Percentiles rank a stretch among this genome's conserved stretches.
These are phyloP conservation scores for Calonectria fujianensis DNA, from an alignment of 2,329 filamentous ascomycete species.

Conservation along the genomic window DNA sequence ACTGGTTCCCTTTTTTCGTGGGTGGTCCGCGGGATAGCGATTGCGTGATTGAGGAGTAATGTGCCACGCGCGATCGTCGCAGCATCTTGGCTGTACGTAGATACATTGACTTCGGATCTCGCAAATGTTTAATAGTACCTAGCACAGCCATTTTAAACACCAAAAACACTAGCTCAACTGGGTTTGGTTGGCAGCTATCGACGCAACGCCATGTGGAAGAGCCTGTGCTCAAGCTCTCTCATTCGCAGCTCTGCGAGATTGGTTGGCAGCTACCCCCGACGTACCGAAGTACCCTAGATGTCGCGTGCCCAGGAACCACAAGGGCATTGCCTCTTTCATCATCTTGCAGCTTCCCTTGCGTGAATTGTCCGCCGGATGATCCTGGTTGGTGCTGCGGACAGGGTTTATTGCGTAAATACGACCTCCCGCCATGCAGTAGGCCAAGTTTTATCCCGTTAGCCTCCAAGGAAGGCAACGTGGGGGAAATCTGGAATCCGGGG, in stretches of 20 bases:
- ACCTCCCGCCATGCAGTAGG: conserved; percentile 7
- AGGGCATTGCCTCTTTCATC: conserved; percentile 46
- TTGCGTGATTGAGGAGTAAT: conserved; percentile 49
- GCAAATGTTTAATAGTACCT: conserved; percentile 29
- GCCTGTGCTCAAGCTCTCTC: neutral
- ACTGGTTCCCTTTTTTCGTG: conserved; percentile 1
- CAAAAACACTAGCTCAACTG: neutral
- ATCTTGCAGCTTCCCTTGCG: conserved; percentile 43
- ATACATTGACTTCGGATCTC: conserved; percentile 47
- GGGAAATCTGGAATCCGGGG: conserved; percentile 2
- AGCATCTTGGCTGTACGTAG: conserved; percentile 26
- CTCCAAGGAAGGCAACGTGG: neutral
- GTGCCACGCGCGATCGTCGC: conserved; percentile 37
- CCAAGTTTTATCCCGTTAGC: conserved; percentile 1
- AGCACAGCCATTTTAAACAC: neutral
- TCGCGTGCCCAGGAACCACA: conserved; percentile 31
- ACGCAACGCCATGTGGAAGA: neutral
- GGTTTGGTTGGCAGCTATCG: neutral
- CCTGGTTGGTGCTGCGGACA: conserved; percentile 13
- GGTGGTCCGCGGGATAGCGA: conserved; percentile 36
- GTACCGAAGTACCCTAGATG: conserved; percentile 32
- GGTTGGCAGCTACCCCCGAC: conserved; percentile 24
- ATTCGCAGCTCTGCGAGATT: neutral
- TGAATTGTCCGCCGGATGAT: conserved; percentile 46
- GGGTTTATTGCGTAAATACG: conserved; percentile 8